Base-by-base conservation (phyloP, 2,329 filamentous ascomycete species). In the Colletotrichum limetticola region DNA sequence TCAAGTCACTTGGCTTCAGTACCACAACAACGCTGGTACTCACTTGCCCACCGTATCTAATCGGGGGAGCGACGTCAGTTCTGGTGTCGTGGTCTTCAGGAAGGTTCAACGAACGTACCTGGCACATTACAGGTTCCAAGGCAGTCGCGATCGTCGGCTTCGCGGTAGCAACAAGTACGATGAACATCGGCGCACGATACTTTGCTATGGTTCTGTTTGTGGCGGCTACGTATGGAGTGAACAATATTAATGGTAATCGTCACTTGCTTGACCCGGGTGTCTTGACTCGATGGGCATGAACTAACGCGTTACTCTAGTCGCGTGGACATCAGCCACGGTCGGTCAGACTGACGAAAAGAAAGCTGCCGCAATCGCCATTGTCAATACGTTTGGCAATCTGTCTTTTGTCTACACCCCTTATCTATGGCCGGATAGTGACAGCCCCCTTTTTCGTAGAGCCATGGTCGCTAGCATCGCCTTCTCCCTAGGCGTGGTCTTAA, bases 1-100 rank as follows among this genome's bases (percentile, higher is more conserved):
- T 97, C 75, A 85, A 86, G 58, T 82, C 82, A 71, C 83, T 88
- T 78, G 83, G 83, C 67, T 86, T 80, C 53, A 75, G 78, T 6
- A 76, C 83, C 59, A 77, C 83, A 62, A 80, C 78, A 66, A 84
- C 83, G 49, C 83, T 85, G 72, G 83, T 84, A 14, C 79, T 85
- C 30, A 93, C 82, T 84, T 87, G 85, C 2, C 83, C 84, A 1
- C 84, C 83, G 0, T 85, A 85, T 52, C 80, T 81, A 1, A 42
- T 82, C 5, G 83, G 82, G 8, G 84, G 83, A 7, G 66, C 83
- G 0, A 71, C 81, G 46, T 85, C 83, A 9, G 77, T 85, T 7
- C 74, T 75, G 8, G 79, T 83, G 5, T 83, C 77, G 0, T 81
- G 76, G 79, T 85, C 80, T 11, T 86, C 85, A 0, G 88, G 86